Evolutionary conservation across 805 yeast species (phyloP).

Genomic region (Teunomyces barrocoloradensis): DNA sequence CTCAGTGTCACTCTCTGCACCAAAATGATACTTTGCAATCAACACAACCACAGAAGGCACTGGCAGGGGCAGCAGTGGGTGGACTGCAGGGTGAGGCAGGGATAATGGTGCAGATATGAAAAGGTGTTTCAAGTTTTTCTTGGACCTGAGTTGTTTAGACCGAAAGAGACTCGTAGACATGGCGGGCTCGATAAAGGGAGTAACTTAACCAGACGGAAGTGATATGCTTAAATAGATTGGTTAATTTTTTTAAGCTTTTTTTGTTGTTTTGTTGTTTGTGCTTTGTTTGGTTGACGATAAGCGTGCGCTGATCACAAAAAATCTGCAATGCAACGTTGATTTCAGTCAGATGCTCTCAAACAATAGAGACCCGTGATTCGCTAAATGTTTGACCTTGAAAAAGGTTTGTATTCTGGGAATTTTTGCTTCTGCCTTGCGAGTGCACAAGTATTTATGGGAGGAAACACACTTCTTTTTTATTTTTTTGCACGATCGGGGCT

Average conservation of each 20-base stretch:
- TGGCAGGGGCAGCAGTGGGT: slow-evolving; percentile 9
- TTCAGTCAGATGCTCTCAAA: background rate
- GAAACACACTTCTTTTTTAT: background rate
- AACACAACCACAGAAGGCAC: slow-evolving; percentile 23
- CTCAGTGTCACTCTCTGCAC: slow-evolving; percentile 26
- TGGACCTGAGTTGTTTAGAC: slow-evolving; percentile 18
- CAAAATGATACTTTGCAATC: slow-evolving; percentile 30
- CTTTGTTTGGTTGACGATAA: slow-evolving; percentile 1
- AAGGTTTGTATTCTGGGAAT: background rate
- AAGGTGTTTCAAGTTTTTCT: slow-evolving; percentile 24
- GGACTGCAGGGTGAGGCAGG: slow-evolving; percentile 2
- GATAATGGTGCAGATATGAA: slow-evolving; percentile 25
- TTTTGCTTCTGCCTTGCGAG: background rate
- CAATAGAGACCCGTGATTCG: background rate
- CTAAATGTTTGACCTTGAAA: background rate
- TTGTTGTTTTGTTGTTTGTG: background rate
- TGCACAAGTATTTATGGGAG: background rate
- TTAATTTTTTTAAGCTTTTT: background rate
- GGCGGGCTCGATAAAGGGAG: background rate
- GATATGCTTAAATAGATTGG: background rate
- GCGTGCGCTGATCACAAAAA: background rate
- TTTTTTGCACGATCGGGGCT: background rate
- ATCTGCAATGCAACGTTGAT: slow-evolving; percentile 1
- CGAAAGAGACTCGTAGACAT: slow-evolving; percentile 25
- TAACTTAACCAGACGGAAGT: background rate